Base-by-base conservation (phyloP, 768 basidiomycete species). In the Hemileccinum impolitum region DNA sequence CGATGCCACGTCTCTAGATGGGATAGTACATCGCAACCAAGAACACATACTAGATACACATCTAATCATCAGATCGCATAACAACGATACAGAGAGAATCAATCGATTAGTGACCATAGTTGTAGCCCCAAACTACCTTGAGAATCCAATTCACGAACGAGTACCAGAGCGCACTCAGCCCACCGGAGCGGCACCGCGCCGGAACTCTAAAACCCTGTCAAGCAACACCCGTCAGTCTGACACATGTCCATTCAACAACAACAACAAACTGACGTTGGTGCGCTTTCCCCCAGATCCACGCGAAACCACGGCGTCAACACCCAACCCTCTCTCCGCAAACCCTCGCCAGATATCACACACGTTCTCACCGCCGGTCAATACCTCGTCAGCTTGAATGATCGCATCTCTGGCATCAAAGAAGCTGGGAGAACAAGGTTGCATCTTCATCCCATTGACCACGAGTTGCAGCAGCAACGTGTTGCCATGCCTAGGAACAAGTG, bases 361-460 rank as follows among this genome's bases (percentile, higher is more conserved):
- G 76, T 99, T 99, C 79, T 93, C 90, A 4, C 95, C 95, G 12
- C 85, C 90, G 3, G 95, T 97, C 51, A 96, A 77, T 37, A 89
- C 71, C 64, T 90, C 73, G 66, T 97, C 95, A 17, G 95, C 94
- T 56, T 91, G 84, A 55, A 95, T 81, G 66, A 95, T 93, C 14
- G 92, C 90, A 65, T 87, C 84, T 52, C 93, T 83, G 15, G 93
- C 88, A 47, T 93, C 84, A 61, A 93, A 89, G 84, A 95, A 94
- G 39, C 75, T 77, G 18, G 95, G 95, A 23, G 85, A 78, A 72
- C 95, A 99, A 4, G 85, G 82, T 64, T 97, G 94, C 37, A 96
- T 73, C 77, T 97, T 97, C 94, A 99, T 95, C 8, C 78, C 94
- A 63, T 87, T 85, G 23, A 98, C 46, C 36, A 96, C 85, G 38